Conservation (phyloP, 2,329 filamentous ascomycete species). For the Nothophaeocryptopus gaeumannii region DNA sequence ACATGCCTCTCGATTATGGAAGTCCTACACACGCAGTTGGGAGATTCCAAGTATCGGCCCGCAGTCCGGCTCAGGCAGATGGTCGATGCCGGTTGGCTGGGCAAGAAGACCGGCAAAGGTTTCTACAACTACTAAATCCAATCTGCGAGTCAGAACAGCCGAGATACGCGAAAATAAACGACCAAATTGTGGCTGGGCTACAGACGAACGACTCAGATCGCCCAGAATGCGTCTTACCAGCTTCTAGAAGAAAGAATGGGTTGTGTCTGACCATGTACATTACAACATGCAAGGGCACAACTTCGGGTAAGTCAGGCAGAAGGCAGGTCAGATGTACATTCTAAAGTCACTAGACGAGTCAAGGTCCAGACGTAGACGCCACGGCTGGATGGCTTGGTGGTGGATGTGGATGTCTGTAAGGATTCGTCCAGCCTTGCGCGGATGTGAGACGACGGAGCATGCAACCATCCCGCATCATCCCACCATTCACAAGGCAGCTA, state of each 20-base stretch:
- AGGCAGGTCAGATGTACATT: too few species aligned
- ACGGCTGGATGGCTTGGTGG: too few species aligned
- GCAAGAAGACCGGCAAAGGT: conserved; percentile 95
- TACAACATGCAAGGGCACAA: too few species aligned
- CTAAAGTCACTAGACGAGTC: too few species aligned
- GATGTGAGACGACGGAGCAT: too few species aligned
- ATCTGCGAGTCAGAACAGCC: neutral
- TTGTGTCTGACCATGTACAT: too few species aligned
- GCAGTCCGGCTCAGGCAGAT: conserved; percentile 86
- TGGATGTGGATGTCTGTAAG: too few species aligned
- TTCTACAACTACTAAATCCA: conserved; percentile 76
- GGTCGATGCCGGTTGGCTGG: conserved; percentile 96
- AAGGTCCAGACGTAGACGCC: too few species aligned
- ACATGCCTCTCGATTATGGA: conserved; percentile 97
- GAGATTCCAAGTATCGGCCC: conserved; percentile 92
- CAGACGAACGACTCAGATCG: neutral
- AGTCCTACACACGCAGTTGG: conserved; percentile 84
- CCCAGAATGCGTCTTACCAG: neutral
- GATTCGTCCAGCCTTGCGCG: too few species aligned
- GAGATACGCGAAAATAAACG: too few species aligned
- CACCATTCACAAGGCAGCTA: neutral
- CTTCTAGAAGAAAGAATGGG: too few species aligned
- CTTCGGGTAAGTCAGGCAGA: too few species aligned
- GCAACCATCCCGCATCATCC: neutral
- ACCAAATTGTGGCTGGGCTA: neutral